Base-by-base conservation (phyloP, 228 moss, liverwort and hornwort species). In the Sphagnum fallax region DNA sequence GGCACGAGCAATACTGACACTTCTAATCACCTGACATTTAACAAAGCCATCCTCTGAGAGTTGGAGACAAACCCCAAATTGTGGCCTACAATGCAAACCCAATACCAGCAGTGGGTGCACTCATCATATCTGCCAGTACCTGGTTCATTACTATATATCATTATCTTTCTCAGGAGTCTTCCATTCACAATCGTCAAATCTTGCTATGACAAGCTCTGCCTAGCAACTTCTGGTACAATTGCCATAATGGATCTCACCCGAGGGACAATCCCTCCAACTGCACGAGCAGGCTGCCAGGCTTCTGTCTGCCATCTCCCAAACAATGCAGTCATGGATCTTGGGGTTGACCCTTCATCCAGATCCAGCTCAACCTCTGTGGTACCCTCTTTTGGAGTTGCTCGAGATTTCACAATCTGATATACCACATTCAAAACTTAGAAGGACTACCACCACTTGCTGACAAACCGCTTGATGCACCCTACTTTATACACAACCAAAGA, bases 261-360 rank as follows among this genome's bases (percentile, higher is more conserved):
- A 11, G 98, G 98, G 62, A 98, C 98, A 49, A 89, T 86, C 69
- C 98, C 98, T 75, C 89, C 89, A 55, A 87, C 84, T 52, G 98
- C 98, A 69, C 84, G 82, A 51, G 94, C 94, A 64, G 86, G 94
- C 77, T 88, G 66, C 83, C 79, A 92, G n/a, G 85, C 83, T 51
- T 89, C 81, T n/a, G 92, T 92, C 78, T 98, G 98, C 98, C 98
- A 98, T 69, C 84, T 83, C 60, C 98, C 98, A 73, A 90, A 98
- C 78, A 98, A 75, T 14, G 81, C 84, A 51, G 87, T 85, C 66
- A 76, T 88, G 4, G 89, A 73, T 14, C 75, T 74, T 71, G 84
- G 82, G 63, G 80, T 86, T 55, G 73, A 84, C 73, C 71, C 76
- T 75, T 84, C 90, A 52, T 79, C 81, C 74, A 60, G 83, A 13